Percentiles rank a stretch among this genome's conserved stretches.
Evolutionary conservation across 805 yeast genomes (phyloP).

Genomic region (Starmerella scarabaei): DNA sequence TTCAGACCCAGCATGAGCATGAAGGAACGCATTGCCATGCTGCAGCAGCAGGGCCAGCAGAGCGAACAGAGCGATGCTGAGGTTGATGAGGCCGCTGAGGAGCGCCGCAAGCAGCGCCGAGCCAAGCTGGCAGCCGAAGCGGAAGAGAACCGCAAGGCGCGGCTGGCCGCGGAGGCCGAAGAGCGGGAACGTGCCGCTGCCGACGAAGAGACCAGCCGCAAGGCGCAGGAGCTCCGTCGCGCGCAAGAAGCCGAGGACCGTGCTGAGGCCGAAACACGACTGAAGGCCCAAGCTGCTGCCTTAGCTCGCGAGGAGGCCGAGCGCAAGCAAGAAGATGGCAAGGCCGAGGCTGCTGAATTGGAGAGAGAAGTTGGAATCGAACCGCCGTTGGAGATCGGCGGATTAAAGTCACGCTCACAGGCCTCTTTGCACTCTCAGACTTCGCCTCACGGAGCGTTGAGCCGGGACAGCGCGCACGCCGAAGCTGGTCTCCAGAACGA

Average conservation of each 20-base stretch:
- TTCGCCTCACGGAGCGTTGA: not conserved
- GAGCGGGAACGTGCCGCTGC: conserved; percentile 8
- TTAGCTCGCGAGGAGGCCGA: not conserved
- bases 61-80: conserved; percentile 59
- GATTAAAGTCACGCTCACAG: too few species aligned
- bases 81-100: conserved; percentile 28
- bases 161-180: conserved; percentile 12
- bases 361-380: not conserved
- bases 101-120: conserved; percentile 33
- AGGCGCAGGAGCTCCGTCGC: conserved; percentile 1
- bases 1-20: conserved; percentile 66
- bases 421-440: too few species aligned
- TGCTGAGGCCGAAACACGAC: conserved; percentile 1
- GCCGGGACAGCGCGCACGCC: not conserved
- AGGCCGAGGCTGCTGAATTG: not conserved
- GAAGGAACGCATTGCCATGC: conserved; percentile 71
- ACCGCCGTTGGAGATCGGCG: too few species aligned
- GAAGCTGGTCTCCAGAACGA: too few species aligned
- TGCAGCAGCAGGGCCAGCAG: conserved; percentile 69
- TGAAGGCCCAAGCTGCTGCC: conserved; percentile 6
- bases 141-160: conserved; percentile 11
- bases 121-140: conserved; percentile 11
- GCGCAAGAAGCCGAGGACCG: conserved; percentile 5
- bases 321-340: not conserved
- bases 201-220: conserved; percentile 4